Base-by-base conservation (phyloP, 2,329 filamentous ascomycete species). In the Colletotrichum caudatum region DNA sequence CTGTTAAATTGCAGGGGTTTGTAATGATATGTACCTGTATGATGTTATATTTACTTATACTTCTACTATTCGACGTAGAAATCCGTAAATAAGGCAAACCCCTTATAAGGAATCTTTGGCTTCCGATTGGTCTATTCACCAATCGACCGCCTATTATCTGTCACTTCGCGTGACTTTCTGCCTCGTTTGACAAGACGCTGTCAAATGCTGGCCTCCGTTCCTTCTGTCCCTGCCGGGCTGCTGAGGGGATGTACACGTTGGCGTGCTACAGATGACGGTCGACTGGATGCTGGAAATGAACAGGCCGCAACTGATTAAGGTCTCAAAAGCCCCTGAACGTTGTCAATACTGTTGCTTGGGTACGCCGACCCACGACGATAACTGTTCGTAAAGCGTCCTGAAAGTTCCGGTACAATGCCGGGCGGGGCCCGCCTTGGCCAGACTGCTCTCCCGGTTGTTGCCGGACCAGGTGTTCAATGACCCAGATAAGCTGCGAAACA, bases 311-410 rank as follows among this genome's bases (percentile, higher is more conserved):
- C 37, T 16, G 35, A 29, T 29, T 29, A 29, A 39, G 61, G 41
- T 60, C 46, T 54, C 20, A 23, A 50, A 57, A 41, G 18, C 37
- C 23, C 35, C 46, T 61, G 44, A 23, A 41, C 44, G 37, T 20
- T 58, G 18, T 50, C 58, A 57, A 33, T 50, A 6, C 44, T 39
- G 14, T 23, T n/a, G 50, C 50, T 60, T 37, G 65, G 64, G 37
- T 68, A 35, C 68, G 20, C 56, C 57, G 58, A 67, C 68, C 58
- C 58, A 71, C 64, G 58, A 68, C 69, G 69, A 71, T 46, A 68
- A 68, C 46, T 57, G 11, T 37, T 37, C 35, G 35, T 11, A 26
- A 58, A 71, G 46, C 58, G 69, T 51, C 51, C 69, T 68, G 23
- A 68, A 68, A 57, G 51, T 68, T 37, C 64, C 58, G 69, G 56